Evolutionary conservation across 1,139 yeast species (phyloP).

Genomic region (Suhomyces choctaworum): DNA sequence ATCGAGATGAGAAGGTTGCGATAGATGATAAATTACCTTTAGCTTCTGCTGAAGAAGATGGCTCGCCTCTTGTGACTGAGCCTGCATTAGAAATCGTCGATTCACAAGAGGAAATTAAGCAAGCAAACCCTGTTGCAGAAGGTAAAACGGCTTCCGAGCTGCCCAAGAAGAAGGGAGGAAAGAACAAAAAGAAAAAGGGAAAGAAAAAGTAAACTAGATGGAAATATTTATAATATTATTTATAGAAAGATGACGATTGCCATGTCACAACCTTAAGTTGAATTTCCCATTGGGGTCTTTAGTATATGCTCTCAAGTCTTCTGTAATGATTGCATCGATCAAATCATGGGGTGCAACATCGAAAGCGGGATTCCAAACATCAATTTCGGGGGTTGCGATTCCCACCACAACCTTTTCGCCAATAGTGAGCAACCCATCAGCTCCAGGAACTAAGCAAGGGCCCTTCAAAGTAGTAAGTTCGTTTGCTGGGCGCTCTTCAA

Average conservation of each 20-base stretch:
- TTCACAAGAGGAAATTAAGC: too few relatives aligned
- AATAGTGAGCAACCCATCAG: slow-evolving; percentile 17
- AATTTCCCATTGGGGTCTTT: slow-evolving; percentile 51
- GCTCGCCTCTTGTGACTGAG: too few relatives aligned
- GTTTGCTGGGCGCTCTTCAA: slow-evolving; percentile 81
- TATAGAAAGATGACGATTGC: neutral
- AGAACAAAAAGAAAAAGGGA: slow-evolving; percentile 8
- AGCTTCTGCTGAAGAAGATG: too few relatives aligned
- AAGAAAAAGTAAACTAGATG: slow-evolving; percentile 2
- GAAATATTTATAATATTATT: neutral
- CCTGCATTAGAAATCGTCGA: too few relatives aligned
- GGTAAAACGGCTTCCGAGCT: too few relatives aligned
- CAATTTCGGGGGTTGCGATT: slow-evolving; percentile 80
- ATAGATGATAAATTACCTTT: too few relatives aligned
- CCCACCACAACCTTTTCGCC: slow-evolving; percentile 61
- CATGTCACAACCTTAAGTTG: slow-evolving; percentile 24
- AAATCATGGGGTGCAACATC: slow-evolving; percentile 85
- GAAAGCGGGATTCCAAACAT: slow-evolving; percentile 95
- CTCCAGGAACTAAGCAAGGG: slow-evolving; percentile 38
- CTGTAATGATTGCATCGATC: slow-evolving; percentile 89
- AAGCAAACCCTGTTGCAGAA: too few relatives aligned
- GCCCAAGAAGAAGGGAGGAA: neutral
- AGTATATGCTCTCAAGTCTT: slow-evolving; percentile 52
- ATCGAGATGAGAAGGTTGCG: too few relatives aligned
- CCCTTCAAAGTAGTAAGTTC: slow-evolving; percentile 83